phyloP scores from a whole-genome alignment of 257 asterid species.

The Salvia miltiorrhiza region DNA sequence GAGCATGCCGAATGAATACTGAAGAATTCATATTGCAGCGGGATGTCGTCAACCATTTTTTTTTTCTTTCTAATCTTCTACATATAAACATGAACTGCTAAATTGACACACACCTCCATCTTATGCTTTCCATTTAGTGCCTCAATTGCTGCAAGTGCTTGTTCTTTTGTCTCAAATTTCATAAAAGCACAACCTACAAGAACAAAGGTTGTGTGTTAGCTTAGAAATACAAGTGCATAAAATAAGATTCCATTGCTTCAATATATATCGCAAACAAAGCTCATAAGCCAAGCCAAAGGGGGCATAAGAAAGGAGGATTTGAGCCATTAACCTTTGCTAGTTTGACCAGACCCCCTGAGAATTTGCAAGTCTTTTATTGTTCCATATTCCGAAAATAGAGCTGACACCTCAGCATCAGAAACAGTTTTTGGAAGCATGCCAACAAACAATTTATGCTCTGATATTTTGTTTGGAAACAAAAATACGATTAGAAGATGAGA shows the following conservation, averaged over 20 bases:
- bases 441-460: constrained; percentile 94
- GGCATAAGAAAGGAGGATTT: neutral
- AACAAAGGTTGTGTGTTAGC: constrained; percentile 11
- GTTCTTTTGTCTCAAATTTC: constrained; percentile 85
- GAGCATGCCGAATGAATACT: neutral
- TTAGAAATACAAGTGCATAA: constrained; percentile 14
- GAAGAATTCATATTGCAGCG: neutral
- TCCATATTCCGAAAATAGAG: constrained; percentile 85
- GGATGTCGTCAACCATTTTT: neutral
- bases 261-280: neutral
- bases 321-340: constrained; percentile 71
- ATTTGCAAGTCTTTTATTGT: constrained; percentile 76
- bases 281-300: constrained; percentile 21
- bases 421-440: constrained; percentile 98
- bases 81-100: constrained; percentile 13
- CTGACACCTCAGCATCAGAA: constrained; percentile 74
- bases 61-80: neutral
- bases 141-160: constrained; percentile 88
- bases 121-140: constrained; percentile 88
- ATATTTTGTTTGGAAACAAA: constrained; percentile 10
- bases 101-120: constrained; percentile 92
- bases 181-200: constrained; percentile 87
- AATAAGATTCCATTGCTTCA: neutral
- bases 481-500: constrained; percentile 7
- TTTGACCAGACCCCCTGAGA: constrained; percentile 89